These are phyloP conservation scores for Coemansia sp. DNA, from an alignment of 192 early-diverging fungal genomes.

Conservation along the genomic window DNA sequence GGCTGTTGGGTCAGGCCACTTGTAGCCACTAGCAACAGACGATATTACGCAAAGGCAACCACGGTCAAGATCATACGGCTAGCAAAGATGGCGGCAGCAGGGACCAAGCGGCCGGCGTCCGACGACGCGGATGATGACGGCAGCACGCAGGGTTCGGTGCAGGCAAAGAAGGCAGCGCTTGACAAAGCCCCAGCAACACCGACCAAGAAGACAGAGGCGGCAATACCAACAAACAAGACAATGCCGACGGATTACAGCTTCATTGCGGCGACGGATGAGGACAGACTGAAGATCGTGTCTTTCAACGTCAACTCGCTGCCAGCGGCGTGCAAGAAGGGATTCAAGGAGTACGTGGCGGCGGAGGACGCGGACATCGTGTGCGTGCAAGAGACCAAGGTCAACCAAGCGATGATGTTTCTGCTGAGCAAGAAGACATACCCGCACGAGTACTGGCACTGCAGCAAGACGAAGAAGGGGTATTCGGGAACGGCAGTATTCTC, in stretches of 20 bases:
- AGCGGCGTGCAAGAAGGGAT: slow-evolving; percentile 77
- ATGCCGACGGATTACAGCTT: slow-evolving; percentile 65
- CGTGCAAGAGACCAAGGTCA: slow-evolving; percentile 85
- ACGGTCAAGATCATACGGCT: not conserved
- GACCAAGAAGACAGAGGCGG: not conserved
- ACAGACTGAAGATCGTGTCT: slow-evolving; percentile 64
- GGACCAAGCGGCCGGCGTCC: slow-evolving; percentile 27
- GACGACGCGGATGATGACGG: not conserved
- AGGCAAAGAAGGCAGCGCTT: slow-evolving; percentile 19
- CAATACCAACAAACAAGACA: slow-evolving; percentile 59
- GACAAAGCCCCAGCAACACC: not conserved
- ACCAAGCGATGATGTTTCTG: slow-evolving; percentile 61
- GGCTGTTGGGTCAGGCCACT: not conserved
- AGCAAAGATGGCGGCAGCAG: slow-evolving; percentile 4
- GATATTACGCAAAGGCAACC: not conserved
- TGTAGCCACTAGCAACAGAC: not conserved
- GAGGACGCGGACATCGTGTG: slow-evolving; percentile 81
- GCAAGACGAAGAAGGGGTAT: slow-evolving; percentile 74
- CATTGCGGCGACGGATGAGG: slow-evolving; percentile 52
- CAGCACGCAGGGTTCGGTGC: not conserved
- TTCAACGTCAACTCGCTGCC: slow-evolving; percentile 79
- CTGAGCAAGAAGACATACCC: slow-evolving; percentile 65
- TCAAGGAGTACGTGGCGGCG: slow-evolving; percentile 67
- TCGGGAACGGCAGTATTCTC: slow-evolving; percentile 76
- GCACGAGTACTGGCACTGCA: slow-evolving; percentile 66